phyloP scores from a whole-genome alignment of 495 filamentous ascomycete species.

The Hypoxylon lienhwacheense region DNA sequence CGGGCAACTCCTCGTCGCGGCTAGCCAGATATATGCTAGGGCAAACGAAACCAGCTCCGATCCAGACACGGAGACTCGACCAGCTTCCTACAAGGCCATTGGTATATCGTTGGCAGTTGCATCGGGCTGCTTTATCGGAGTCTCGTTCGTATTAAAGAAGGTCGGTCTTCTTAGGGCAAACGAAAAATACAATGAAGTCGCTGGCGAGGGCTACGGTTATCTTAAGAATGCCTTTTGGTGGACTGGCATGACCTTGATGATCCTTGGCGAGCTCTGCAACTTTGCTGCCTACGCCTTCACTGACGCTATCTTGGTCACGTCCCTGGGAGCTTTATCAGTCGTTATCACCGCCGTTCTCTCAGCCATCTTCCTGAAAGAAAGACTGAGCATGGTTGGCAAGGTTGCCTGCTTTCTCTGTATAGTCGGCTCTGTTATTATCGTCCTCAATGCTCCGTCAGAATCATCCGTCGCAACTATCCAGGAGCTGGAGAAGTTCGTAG shows the following conservation, averaged over 20 bases:
- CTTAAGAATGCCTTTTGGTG: conserved; percentile 97
- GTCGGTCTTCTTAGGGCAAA: conserved; percentile 87
- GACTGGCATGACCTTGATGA: conserved; percentile 96
- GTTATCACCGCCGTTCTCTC: conserved; percentile 92
- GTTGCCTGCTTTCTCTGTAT: conserved; percentile 96
- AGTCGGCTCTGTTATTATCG: conserved; percentile 88
- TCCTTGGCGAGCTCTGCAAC: conserved; percentile 94
- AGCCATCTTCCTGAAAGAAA: conserved; percentile 94
- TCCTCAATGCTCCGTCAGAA: conserved; percentile 86
- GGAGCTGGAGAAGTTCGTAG: conserved; percentile 87
- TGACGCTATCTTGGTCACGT: conserved; percentile 94
- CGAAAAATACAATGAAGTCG: conserved; percentile 93
- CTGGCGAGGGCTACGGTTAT: conserved; percentile 96
- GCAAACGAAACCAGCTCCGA: conserved; percentile 33
- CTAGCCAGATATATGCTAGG: conserved; percentile 49
- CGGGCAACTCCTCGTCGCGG: conserved; percentile 43
- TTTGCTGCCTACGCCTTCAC: conserved; percentile 97
- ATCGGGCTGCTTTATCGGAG: conserved; percentile 91
- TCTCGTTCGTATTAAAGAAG: conserved; percentile 96
- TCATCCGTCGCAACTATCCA: conserved; percentile 87
- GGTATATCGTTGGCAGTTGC: conserved; percentile 84
- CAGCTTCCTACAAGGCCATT: conserved; percentile 74
- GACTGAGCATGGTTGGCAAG: conserved; percentile 92
- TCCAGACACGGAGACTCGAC: conserved; percentile 36
- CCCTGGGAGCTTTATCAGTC: conserved; percentile 90